phyloP scores from a whole-genome alignment of 176 grass and related monocot genomes.

The Oryza punctata region DNA sequence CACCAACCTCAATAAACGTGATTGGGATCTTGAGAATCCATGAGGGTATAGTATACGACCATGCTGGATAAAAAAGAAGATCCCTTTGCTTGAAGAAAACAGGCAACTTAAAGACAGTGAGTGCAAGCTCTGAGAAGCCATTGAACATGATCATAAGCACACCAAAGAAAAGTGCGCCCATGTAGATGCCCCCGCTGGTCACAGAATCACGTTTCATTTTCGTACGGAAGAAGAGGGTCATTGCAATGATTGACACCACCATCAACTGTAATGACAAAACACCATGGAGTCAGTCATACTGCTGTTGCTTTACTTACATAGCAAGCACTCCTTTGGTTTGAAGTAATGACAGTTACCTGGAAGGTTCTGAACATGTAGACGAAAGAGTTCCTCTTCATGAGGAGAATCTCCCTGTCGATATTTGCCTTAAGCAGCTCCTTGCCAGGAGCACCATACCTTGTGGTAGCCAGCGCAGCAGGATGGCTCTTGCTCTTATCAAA shows the following conservation, averaged over 20 bases:
- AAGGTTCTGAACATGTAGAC: conserved; percentile 80
- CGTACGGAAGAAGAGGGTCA: conserved; percentile 87
- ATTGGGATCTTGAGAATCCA: conserved; percentile 93
- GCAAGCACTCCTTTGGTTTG: conserved; percentile 3
- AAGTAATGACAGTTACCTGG: conserved; percentile 49
- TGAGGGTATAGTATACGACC: conserved; percentile 79
- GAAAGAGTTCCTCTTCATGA: conserved; percentile 98
- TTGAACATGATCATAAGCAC: conserved; percentile 84
- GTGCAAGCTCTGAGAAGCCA: conserved; percentile 71
- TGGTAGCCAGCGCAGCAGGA: conserved; percentile 74
- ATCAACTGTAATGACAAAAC: conserved; percentile 53
- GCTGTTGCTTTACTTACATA: not conserved
- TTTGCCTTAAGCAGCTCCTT: conserved; percentile 82
- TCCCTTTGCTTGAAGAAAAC: conserved; percentile 97
- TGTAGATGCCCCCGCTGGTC: conserved; percentile 52
- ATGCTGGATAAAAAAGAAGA: conserved; percentile 89
- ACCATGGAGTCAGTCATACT: conserved; percentile 25
- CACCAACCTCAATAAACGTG: conserved; percentile 68
- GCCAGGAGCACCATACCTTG: conserved; percentile 61
- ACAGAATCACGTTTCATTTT: conserved; percentile 58
- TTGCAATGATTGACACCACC: conserved; percentile 61
- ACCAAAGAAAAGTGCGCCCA: conserved; percentile 73
- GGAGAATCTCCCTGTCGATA: conserved; percentile 71
- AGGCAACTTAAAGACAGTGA: conserved; percentile 73
- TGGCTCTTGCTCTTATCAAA: conserved; percentile 77